A percentile compares a stretch with the other conserved stretches of the same genome.
These are phyloP conservation scores for Xylaria sp. DNA, from an alignment of 2,329 filamentous ascomycete species.

Conservation along the genomic window DNA sequence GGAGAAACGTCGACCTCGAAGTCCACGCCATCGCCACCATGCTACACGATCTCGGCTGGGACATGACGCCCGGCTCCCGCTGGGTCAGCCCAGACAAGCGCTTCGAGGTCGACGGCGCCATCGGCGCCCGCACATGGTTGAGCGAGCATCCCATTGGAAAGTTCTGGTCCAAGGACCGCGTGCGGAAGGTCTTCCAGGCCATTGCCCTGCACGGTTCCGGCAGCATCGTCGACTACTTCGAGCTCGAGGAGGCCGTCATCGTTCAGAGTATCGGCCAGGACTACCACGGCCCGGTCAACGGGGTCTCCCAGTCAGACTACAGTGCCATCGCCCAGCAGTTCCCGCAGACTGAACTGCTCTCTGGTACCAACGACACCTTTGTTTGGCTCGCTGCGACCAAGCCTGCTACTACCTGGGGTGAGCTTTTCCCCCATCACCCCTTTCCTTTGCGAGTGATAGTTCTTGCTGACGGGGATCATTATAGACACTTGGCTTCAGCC, in stretches of 20 bases:
- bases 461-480: slow-evolving; percentile 8
- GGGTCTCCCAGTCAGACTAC: slow-evolving; percentile 16
- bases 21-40: slow-evolving; percentile 38
- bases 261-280: slow-evolving; percentile 33
- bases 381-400: slow-evolving; percentile 33
- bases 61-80: slow-evolving; percentile 27
- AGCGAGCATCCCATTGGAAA: slow-evolving; percentile 34
- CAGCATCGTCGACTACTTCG: slow-evolving; percentile 29
- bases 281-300: slow-evolving; percentile 30
- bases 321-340: slow-evolving; percentile 19
- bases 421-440: not conserved
- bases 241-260: slow-evolving; percentile 27
- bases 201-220: slow-evolving; percentile 31
- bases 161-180: slow-evolving; percentile 29
- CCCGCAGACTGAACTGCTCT: slow-evolving; percentile 31
- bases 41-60: slow-evolving; percentile 38
- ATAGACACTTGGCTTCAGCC: slow-evolving; percentile 34
- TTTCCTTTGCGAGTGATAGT: not conserved
- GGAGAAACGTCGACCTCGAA: slow-evolving; percentile 30
- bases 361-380: slow-evolving; percentile 34
- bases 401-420: slow-evolving; percentile 31
- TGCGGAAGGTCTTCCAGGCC: slow-evolving; percentile 33
- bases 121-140: slow-evolving; percentile 34
- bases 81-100: slow-evolving; percentile 38
- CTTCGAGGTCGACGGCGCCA: slow-evolving; percentile 39